A percentile compares a stretch with the other conserved stretches of the same genome.
Evolutionary conservation across 2,329 filamentous ascomycete genomes (phyloP).

Genomic region (Aspergillus nomiae): DNA sequence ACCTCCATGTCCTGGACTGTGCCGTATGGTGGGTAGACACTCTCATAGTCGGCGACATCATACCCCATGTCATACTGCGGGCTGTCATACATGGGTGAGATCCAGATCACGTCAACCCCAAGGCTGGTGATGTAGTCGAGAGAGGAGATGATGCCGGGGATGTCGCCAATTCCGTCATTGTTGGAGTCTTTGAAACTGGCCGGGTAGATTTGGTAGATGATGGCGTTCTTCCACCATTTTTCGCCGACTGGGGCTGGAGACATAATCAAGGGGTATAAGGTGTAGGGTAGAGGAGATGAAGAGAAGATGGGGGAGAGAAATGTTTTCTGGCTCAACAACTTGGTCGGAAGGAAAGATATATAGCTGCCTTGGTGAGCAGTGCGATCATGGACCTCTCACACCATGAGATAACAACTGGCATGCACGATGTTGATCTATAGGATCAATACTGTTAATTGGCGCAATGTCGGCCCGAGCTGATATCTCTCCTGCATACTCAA

Average conservation of each 20-base stretch:
- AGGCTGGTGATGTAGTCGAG: constrained; percentile 65
- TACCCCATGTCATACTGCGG: constrained; percentile 58
- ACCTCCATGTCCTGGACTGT: constrained; percentile 65
- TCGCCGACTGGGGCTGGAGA: constrained; percentile 10
- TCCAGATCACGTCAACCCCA: constrained; percentile 63
- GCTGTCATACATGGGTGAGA: constrained; percentile 51
- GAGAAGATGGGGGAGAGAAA: background rate
- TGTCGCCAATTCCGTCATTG: constrained; percentile 61
- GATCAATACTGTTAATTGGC: constrained; percentile 14
- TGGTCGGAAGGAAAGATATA: background rate
- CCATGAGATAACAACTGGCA: background rate
- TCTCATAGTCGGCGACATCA: constrained; percentile 62
- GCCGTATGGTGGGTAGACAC: constrained; percentile 63
- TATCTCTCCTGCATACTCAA: background rate
- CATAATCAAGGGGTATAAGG: background rate
- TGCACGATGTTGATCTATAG: constrained; percentile 4
- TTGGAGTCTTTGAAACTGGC: constrained; percentile 57
- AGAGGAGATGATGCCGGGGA: constrained; percentile 64
- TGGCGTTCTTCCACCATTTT: constrained; percentile 42
- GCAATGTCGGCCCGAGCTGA: constrained; percentile 18
- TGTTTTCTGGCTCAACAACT: background rate
- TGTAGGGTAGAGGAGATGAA: background rate
- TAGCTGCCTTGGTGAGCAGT: background rate
- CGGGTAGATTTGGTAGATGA: constrained; percentile 58
- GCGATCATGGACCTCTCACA: background rate